These are phyloP conservation scores for Barbatosphaeria neglecta DNA, from an alignment of 495 filamentous ascomycete genomes.

Conservation along the genomic window DNA sequence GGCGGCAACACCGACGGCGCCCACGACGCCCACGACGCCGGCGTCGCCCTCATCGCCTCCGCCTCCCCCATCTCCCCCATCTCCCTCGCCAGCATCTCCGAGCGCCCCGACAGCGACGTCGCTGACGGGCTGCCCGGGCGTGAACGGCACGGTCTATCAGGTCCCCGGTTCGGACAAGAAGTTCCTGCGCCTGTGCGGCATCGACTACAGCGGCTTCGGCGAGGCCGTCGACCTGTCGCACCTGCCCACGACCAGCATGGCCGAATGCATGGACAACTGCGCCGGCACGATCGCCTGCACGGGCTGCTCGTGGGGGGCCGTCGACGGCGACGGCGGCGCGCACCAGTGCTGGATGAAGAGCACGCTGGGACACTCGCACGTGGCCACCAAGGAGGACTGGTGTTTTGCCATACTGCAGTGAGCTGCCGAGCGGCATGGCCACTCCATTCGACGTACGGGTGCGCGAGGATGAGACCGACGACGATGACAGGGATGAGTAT, in stretches of 20 bases:
- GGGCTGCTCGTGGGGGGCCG: slow-evolving; percentile 29
- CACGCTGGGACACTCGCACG: slow-evolving; percentile 19
- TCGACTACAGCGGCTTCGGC: slow-evolving; percentile 27
- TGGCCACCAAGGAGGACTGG: slow-evolving; percentile 22
- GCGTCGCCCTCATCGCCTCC: too few relatives aligned
- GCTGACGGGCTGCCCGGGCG: slow-evolving; percentile 24
- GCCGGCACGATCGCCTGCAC: slow-evolving; percentile 27
- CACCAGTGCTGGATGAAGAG: slow-evolving; percentile 35
- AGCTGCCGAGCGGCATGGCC: too few relatives aligned
- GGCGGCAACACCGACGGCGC: too few relatives aligned
- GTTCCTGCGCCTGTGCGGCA: slow-evolving; percentile 32
- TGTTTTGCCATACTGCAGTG: slow-evolving; percentile 28
- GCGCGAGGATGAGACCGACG: too few relatives aligned
- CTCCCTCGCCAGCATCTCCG: background rate
- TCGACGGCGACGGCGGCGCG: slow-evolving; percentile 24
- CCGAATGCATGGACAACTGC: slow-evolving; percentile 34
- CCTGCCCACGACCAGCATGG: slow-evolving; percentile 23
- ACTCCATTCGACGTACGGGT: too few relatives aligned
- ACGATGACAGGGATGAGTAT: too few relatives aligned
- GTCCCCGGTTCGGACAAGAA: slow-evolving; percentile 27
- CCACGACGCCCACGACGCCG: too few relatives aligned
- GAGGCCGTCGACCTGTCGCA: slow-evolving; percentile 25
- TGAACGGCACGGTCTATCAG: slow-evolving; percentile 32
- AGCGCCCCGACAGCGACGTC: slow-evolving; percentile 3
- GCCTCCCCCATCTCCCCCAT: background rate